A percentile compares a stretch with the other conserved stretches of the same genome.
Evolutionary conservation across 805 yeast genomes (phyloP).

Genomic region (Tetrapisispora phaffii): DNA sequence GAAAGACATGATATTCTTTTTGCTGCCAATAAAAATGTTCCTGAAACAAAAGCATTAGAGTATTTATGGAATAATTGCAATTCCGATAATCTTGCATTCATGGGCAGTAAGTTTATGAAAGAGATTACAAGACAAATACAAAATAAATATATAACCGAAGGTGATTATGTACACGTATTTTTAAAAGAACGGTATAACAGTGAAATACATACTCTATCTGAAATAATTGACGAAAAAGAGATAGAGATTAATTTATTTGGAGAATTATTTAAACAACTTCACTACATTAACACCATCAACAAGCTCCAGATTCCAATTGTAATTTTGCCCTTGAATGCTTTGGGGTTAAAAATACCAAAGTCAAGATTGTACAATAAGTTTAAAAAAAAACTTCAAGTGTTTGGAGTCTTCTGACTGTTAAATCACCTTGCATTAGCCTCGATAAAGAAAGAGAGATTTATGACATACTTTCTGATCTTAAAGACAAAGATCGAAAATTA

Average conservation of each 20-base stretch:
- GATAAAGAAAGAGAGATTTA: background rate
- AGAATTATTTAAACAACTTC: conserved; percentile 3
- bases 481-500: background rate
- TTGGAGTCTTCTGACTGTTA: background rate
- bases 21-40: too few species aligned
- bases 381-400: background rate
- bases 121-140: background rate
- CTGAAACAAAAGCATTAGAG: background rate
- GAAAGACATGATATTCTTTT: conserved; percentile 1
- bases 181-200: background rate
- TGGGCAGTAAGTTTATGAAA: background rate
- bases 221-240: background rate
- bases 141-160: background rate
- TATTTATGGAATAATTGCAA: background rate
- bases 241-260: background rate
- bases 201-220: background rate
- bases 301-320: background rate
- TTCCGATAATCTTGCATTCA: background rate
- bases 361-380: background rate
- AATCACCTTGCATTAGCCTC: background rate
- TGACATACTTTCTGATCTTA: background rate
- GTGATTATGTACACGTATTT: background rate
- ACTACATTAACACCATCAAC: background rate
- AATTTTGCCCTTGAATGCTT: background rate
- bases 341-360: background rate